Evolutionary conservation across 805 yeast species (phyloP).

Genomic region (Soucietia sequanensis): DNA sequence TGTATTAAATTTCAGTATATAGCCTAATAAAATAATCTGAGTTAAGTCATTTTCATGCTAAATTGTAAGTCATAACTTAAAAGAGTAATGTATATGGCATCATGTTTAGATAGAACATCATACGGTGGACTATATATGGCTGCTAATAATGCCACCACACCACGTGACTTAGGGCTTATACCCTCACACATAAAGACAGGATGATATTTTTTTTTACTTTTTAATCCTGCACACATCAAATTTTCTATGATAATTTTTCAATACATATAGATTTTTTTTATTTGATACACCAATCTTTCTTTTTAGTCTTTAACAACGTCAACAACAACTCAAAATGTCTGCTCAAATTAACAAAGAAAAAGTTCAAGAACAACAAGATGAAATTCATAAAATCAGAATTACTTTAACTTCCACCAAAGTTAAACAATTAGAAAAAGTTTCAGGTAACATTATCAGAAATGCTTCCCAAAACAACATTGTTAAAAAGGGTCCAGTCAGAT

Average conservation of each 20-base stretch:
- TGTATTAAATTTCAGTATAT: too few species aligned
- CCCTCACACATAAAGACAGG: slow-evolving; percentile 7
- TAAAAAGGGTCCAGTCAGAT: slow-evolving; percentile 99
- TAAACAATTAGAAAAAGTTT: slow-evolving; percentile 96
- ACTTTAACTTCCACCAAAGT: slow-evolving; percentile 99
- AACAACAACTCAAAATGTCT: slow-evolving; percentile 54
- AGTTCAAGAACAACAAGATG: slow-evolving; percentile 78
- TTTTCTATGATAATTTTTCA: not conserved
- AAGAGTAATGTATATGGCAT: too few species aligned
- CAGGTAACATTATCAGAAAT: slow-evolving; percentile 83
- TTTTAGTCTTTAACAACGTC: slow-evolving; percentile 36
- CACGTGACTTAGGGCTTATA: slow-evolving; percentile 13
- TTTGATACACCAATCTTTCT: too few species aligned
- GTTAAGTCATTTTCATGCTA: too few species aligned
- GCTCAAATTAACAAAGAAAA: slow-evolving; percentile 79
- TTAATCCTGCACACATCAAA: slow-evolving; percentile 2
- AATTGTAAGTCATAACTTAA: too few species aligned
- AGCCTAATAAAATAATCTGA: too few species aligned
- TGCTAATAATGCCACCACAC: too few species aligned
- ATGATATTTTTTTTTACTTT: too few species aligned
- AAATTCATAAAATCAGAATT: slow-evolving; percentile 96
- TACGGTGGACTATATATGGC: too few species aligned
- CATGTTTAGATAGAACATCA: too few species aligned
- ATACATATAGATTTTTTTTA: too few species aligned
- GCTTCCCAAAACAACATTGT: slow-evolving; percentile 79